Base-by-base conservation (phyloP, 2,329 filamentous ascomycete genomes). In the Grosmannia clavigera region DNA sequence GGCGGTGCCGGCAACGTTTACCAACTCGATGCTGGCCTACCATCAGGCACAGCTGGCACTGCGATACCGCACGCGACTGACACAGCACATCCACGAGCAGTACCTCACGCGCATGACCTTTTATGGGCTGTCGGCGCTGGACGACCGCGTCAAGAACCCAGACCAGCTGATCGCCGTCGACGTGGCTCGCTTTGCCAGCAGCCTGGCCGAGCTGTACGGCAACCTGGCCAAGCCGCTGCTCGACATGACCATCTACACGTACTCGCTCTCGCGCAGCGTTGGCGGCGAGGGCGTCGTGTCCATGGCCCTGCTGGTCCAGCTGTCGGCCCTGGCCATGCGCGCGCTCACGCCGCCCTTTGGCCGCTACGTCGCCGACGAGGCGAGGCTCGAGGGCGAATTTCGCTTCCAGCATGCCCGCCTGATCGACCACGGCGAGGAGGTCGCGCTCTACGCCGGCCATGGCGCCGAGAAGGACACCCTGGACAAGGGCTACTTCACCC, bases 81-180 rank as follows among this genome's bases (percentile, higher is more conserved):
- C 94, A n/a, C 88, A 94, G 68, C 80, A 92, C 70, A 94, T 99
- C 57, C 94, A 99, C 75, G 88, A 95, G 71, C 90, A 92, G 71
- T 99, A 99, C 72, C 81, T 99, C 16, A 92, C 89, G n/a, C 88
- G 96, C 62, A 88, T 99, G 82, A 97, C 92, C 0, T 99, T 97
- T 72, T 99, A 99, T 72, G 92, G 91, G 3, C 87, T 99, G 58
- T 95, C 92, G 1, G 91, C 94, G 0, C 80, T 99, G 43, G 94
- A 99, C 68, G 94, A 99, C 71, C 85, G 94, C 70, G 96, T 99
- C 80, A 96, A 96, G 78, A 99, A 99, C 69, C 90, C 94, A 3
- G 94, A 99, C 70, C 94, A 99, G 74, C 81, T 99, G 52, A 95
- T 99, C 67, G 94, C 92, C 0, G 92, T 97, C 33, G 94, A 99